Base-by-base conservation (phyloP, 2,329 filamentous ascomycete species). In the Ascochyta rabiei region DNA sequence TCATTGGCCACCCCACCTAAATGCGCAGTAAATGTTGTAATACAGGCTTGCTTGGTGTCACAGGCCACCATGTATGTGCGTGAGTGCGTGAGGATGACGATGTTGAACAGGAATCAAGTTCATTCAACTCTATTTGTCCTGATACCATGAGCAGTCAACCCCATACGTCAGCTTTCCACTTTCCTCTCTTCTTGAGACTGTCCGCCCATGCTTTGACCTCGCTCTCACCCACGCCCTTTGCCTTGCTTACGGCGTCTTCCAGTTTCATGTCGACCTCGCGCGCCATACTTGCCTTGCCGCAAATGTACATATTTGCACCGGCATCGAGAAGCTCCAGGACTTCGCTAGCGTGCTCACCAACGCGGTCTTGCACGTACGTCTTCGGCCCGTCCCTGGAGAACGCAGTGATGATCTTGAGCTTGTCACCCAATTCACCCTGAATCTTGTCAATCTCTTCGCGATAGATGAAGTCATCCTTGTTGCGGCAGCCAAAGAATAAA, bases 121-220 rank as follows among this genome's bases (percentile, higher is more conserved):
- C 28, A 31, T 42, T 42, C 21, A 28, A 48, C 10, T 34, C 38
- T 49, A 42, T 60, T 50, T 46, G 12, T 39, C 10, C 16, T 46
- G 4, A 28, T 7, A 44, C 10, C n/a, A 41, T 30, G n/a, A 42
- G 41, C 35, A 43, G 16, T 55, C 47, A 80, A 19, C 78, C 78
- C 81, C 81, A 83, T 38, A 83, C 80, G 74, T 84, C 81, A 61
- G 82, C 80, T 60, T 78, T 77, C 80, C 81, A 83, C 64, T 81
- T 82, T n/a, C 75, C 77, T 24, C 74, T 74, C 61, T 76, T 80
- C 75, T 81, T 82, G 34, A 81, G 66, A 15, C 67, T 73, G 57
- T 80, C 80, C 21, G 70, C 75, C 81, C 81, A 83, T 45, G 73
- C 70, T 48, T 77, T 77, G 13, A 76, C 71, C 39, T 79, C 74